Conservation (phyloP, 1,139 yeast species). For the Eremothecium sinecaudum region DNA sequence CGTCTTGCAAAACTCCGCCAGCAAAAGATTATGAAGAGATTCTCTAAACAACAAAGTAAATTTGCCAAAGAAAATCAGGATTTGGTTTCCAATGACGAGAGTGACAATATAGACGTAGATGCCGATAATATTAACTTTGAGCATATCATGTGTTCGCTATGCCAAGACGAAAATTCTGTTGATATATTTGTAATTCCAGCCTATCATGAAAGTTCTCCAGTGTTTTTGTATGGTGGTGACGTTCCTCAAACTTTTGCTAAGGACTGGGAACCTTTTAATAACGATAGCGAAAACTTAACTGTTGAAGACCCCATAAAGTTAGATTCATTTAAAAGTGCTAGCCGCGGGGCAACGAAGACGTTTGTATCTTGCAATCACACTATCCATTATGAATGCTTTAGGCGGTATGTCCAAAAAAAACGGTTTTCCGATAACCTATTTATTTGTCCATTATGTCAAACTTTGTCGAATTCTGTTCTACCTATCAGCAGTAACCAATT, state of each 20-base stretch:
- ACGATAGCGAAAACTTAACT: conserved; percentile 18
- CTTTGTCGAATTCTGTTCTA: conserved; percentile 37
- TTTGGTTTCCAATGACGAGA: conserved; percentile 33
- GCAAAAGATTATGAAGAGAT: conserved; percentile 62
- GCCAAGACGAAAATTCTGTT: conserved; percentile 48
- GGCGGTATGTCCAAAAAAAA: conserved; percentile 32
- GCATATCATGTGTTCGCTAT: conserved; percentile 46
- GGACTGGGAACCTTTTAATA: conserved; percentile 23
- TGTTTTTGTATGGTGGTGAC: conserved; percentile 27
- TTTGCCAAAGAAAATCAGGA: conserved; percentile 45
- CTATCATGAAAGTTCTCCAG: conserved; percentile 34
- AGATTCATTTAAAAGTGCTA: conserved; percentile 16
- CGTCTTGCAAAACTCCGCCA: conserved; percentile 58
- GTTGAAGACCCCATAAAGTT: conserved; percentile 13
- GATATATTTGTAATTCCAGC: conserved; percentile 49
- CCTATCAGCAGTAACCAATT: conserved; percentile 20
- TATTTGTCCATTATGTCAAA: conserved; percentile 60
- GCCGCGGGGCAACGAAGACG: conserved; percentile 32
- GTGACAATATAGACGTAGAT: conserved; percentile 34
- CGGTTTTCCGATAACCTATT: conserved; percentile 26
- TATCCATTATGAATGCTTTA: conserved; percentile 51
- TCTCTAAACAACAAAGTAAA: conserved; percentile 65
- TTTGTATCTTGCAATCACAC: conserved; percentile 62
- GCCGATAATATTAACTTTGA: conserved; percentile 28
- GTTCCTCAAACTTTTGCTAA: conserved; percentile 27